A percentile compares a stretch with the other conserved stretches of the same genome.
Evolutionary conservation across 257 asterid species (phyloP).

Genomic region (Pogostemon cablin): DNA sequence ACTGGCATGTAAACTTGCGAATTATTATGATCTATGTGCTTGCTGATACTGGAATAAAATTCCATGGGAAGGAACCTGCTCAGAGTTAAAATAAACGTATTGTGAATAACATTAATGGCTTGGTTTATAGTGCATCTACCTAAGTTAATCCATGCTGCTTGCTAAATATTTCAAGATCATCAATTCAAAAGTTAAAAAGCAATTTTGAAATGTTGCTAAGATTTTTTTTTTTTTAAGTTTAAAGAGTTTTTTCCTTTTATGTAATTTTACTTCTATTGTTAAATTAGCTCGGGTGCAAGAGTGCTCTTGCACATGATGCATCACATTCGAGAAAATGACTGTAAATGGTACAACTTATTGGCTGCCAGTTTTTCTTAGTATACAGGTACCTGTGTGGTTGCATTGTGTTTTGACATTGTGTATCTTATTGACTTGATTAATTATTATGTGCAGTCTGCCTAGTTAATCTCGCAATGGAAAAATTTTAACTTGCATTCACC

Average conservation of each 20-base stretch:
- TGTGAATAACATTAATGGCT: background rate
- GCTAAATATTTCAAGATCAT: background rate
- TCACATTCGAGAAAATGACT: background rate
- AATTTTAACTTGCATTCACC: background rate
- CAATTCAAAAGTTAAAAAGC: background rate
- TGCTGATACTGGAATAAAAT: background rate
- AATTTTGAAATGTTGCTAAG: background rate
- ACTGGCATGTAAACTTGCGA: background rate
- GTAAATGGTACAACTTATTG: background rate
- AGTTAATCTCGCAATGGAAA: background rate
- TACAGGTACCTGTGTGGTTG: background rate
- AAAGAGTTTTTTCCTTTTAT: background rate
- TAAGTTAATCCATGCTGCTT: conserved; percentile 1
- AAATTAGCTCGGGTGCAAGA: conserved; percentile 10
- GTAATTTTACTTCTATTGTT: background rate
- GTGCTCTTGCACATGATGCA: background rate
- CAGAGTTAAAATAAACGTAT: background rate
- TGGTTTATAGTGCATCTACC: background rate
- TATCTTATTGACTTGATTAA: background rate
- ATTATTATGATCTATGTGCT: background rate
- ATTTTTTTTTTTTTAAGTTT: background rate
- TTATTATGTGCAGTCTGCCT: background rate
- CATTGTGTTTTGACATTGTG: background rate
- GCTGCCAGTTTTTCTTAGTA: background rate
- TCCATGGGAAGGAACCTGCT: conserved; percentile 6